Conservation (phyloP, 2,329 filamentous ascomycete species). For the Pseudopithomyces maydicus region DNA sequence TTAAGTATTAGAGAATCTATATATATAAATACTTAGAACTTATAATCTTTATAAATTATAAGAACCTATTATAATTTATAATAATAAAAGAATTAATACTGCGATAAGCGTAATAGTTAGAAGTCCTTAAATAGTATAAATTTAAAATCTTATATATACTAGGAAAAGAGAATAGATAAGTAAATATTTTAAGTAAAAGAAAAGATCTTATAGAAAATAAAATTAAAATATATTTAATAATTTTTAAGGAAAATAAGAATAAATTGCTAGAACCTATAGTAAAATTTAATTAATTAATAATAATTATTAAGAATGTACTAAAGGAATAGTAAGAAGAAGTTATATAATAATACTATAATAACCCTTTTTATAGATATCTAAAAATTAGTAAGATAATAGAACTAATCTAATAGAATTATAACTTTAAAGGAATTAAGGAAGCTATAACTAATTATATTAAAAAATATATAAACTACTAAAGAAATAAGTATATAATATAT, state of each 20-base stretch:
- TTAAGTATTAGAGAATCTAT: slow-evolving; percentile 4
- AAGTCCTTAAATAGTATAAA: not conserved
- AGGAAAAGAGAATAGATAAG: not conserved
- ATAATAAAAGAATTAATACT: slow-evolving; percentile 4
- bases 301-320: not conserved
- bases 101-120: not conserved
- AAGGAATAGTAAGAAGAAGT: not conserved
- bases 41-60: slow-evolving; percentile 1
- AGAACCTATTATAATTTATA: not conserved
- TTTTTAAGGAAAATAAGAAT: not conserved
- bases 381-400: not conserved
- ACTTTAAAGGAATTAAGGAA: not conserved
- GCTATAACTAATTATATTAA: not conserved
- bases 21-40: not conserved
- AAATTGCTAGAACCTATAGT: not conserved
- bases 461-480: not conserved
- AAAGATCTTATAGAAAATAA: too few relatives aligned
- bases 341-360: not conserved
- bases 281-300: not conserved
- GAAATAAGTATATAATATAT: not conserved
- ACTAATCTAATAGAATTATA: not conserved
- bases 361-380: not conserved
- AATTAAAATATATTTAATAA: not conserved
- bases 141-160: not conserved
- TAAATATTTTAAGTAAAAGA: too few relatives aligned